These are phyloP conservation scores for Tetradesmus obliquus DNA, from an alignment of 139 green algal species.

Conservation along the genomic window DNA sequence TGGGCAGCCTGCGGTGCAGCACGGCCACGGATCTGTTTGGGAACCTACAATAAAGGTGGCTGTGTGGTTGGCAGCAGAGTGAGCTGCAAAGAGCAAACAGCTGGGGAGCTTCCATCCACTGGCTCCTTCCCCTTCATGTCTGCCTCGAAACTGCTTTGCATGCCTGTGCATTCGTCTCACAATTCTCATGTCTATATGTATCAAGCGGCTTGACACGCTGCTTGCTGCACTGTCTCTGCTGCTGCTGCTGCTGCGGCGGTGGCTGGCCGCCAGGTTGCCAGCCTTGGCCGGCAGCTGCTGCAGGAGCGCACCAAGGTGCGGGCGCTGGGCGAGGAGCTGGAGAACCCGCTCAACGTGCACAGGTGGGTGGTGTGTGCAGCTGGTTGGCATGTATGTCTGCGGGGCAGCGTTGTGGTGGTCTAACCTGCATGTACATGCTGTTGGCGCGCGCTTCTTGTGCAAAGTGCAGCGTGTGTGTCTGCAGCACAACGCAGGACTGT, in stretches of 20 bases:
- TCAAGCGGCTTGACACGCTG: neutral
- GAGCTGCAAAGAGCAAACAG: neutral
- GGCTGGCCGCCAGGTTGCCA: conserved; percentile 5
- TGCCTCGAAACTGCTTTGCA: too few species aligned
- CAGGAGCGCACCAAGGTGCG: conserved; percentile 84
- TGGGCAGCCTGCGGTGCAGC: neutral
- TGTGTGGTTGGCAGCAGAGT: neutral
- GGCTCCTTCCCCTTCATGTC: too few species aligned
- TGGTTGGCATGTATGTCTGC: neutral
- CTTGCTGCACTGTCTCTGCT: neutral
- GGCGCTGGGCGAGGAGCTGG: conserved; percentile 92
- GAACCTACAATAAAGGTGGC: neutral
- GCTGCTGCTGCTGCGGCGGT: too few species aligned
- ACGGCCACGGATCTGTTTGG: neutral
- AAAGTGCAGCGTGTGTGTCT: neutral
- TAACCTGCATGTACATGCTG: neutral
- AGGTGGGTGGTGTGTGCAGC: conserved; percentile 46
- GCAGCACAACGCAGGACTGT: too few species aligned
- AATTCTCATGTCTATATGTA: too few species aligned
- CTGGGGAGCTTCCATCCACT: too few species aligned
- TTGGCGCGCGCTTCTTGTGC: neutral
- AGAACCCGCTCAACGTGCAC: conserved; percentile 97
- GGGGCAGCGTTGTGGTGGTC: neutral
- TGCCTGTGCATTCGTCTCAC: too few species aligned
- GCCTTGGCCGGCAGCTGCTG: conserved; percentile 86